Percentiles rank a stretch among this genome's conserved stretches.
phyloP scores from a whole-genome alignment of 768 basidiomycete species.

The Pulveroboletus sp. region DNA sequence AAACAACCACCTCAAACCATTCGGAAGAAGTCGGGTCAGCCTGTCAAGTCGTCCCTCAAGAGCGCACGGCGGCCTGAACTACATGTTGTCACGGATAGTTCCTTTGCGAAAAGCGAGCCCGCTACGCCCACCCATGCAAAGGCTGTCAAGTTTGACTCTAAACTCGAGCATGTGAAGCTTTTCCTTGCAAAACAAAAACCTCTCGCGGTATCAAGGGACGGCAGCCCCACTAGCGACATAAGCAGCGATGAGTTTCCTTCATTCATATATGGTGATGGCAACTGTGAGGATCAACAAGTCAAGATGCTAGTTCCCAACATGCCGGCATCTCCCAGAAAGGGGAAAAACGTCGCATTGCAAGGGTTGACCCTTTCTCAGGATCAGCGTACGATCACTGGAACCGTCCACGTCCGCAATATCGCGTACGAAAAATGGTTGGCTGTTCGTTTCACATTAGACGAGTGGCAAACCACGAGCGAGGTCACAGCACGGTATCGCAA shows the following conservation, averaged over 20 bases:
- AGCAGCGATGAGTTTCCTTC: slow-evolving; percentile 76
- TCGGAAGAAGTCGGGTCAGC: slow-evolving; percentile 92
- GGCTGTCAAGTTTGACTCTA: slow-evolving; percentile 87
- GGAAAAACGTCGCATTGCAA: slow-evolving; percentile 51
- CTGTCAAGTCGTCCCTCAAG: slow-evolving; percentile 89
- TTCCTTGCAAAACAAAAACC: slow-evolving; percentile 96
- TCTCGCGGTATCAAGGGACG: slow-evolving; percentile 85
- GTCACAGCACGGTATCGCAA: slow-evolving; percentile 71
- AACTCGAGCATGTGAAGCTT: slow-evolving; percentile 91
- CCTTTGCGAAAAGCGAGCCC: slow-evolving; percentile 68
- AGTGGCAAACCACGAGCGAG: slow-evolving; percentile 95
- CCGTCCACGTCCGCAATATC: slow-evolving; percentile 76
- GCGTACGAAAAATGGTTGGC: slow-evolving; percentile 85
- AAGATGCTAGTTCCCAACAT: slow-evolving; percentile 67
- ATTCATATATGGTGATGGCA: slow-evolving; percentile 53
- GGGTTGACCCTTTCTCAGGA: slow-evolving; percentile 49
- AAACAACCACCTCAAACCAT: slow-evolving; percentile 37
- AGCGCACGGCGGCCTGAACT: slow-evolving; percentile 51
- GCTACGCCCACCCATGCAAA: slow-evolving; percentile 74
- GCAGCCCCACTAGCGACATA: slow-evolving; percentile 80
- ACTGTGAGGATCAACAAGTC: slow-evolving; percentile 35
- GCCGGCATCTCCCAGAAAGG: slow-evolving; percentile 39
- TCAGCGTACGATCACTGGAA: slow-evolving; percentile 58
- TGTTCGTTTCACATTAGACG: slow-evolving; percentile 88
- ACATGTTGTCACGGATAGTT: slow-evolving; percentile 46